These are phyloP conservation scores for Vitis hybrid DNA, from an alignment of 177 flowering plant species.

Conservation along the genomic window DNA sequence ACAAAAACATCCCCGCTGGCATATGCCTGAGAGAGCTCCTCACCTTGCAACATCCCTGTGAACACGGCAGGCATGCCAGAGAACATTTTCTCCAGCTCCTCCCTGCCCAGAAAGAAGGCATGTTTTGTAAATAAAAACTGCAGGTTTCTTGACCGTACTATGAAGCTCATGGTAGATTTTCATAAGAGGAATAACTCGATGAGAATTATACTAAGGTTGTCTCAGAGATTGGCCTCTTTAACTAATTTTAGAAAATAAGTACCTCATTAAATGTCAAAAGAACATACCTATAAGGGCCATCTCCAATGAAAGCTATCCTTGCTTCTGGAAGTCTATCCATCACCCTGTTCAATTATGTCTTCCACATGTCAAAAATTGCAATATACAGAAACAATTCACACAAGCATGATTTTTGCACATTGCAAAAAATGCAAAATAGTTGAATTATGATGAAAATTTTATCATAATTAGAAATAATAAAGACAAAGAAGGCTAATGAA, in stretches of 20 bases:
- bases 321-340: constrained; percentile 92
- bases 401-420: background rate
- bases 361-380: constrained; percentile 19
- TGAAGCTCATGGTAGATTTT: background rate
- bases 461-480: background rate
- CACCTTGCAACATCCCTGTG: constrained; percentile 89
- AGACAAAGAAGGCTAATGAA: background rate
- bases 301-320: constrained; percentile 94
- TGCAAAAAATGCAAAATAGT: background rate
- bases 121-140: background rate
- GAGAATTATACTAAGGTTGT: too few species aligned
- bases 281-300: constrained; percentile 91
- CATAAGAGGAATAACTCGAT: background rate
- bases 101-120: constrained; percentile 39
- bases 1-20: constrained; percentile 96
- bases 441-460: background rate
- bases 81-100: constrained; percentile 80
- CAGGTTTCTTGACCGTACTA: background rate
- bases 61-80: constrained; percentile 93
- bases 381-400: background rate
- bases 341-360: constrained; percentile 49
- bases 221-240: too few species aligned
- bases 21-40: constrained; percentile 95
- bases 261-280: constrained; percentile 4
- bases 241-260: background rate